These are phyloP conservation scores for Calonectria henricotiae DNA, from an alignment of 2,329 filamentous ascomycete genomes.

Conservation along the genomic window DNA sequence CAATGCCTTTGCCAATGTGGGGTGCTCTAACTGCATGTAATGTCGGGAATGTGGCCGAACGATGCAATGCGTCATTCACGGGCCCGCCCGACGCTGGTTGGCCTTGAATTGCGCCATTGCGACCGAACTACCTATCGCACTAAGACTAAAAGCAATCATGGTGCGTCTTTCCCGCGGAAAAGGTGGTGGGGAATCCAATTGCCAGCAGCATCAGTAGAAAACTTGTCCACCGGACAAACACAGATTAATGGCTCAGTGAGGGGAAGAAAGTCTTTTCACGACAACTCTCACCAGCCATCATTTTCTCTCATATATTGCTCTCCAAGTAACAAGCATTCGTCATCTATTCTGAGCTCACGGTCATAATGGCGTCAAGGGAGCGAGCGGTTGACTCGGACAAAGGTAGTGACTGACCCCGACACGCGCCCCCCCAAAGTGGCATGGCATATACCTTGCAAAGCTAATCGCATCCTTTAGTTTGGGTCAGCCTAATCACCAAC, in stretches of 20 bases:
- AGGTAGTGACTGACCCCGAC: conserved; percentile 49
- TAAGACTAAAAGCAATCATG: conserved; percentile 18
- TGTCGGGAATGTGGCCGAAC: not conserved
- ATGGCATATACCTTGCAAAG: conserved; percentile 30
- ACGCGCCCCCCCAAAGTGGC: not conserved
- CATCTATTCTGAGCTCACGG: not conserved
- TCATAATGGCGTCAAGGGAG: conserved; percentile 50
- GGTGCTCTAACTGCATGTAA: not conserved
- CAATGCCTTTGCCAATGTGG: not conserved
- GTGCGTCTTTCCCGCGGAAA: conserved; percentile 21
- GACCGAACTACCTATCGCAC: conserved; percentile 15
- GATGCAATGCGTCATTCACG: conserved; percentile 9
- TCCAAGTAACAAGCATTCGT: not conserved
- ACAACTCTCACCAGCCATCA: conserved; percentile 19
- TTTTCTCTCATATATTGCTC: not conserved
- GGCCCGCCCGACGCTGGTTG: conserved; percentile 16
- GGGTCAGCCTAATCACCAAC: conserved; percentile 92
- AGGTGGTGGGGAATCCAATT: conserved; percentile 9
- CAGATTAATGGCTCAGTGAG: conserved; percentile 25
- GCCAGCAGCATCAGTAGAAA: conserved; percentile 6
- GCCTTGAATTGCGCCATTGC: conserved; percentile 7
- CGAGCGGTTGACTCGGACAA: conserved; percentile 61
- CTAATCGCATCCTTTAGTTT: conserved; percentile 71
- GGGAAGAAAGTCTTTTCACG: conserved; percentile 23
- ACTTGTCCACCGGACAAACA: conserved; percentile 3